A percentile compares a stretch with the other conserved stretches of the same genome.
Evolutionary conservation across 352 stramenopile genomes (phyloP).

Genomic region (Aphanomyces euteiches): DNA sequence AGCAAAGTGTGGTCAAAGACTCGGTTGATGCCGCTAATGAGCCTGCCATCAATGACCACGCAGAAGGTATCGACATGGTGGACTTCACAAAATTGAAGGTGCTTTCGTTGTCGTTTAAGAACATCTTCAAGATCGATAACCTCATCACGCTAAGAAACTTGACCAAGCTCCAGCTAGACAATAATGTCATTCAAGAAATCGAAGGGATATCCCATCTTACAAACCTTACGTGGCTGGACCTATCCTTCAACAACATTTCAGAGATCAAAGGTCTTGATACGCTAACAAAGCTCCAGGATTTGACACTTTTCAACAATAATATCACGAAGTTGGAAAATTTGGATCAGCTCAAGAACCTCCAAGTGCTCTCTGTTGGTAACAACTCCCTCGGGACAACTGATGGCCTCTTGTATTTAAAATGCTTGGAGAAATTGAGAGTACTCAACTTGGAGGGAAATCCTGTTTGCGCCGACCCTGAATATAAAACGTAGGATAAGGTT

Average conservation of each 20-base stretch:
- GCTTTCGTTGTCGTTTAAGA: conserved; percentile 89
- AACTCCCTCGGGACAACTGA: conserved; percentile 83
- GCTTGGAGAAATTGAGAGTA: conserved; percentile 82
- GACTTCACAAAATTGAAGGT: conserved; percentile 72
- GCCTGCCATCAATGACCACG: conserved; percentile 61
- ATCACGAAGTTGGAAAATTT: conserved; percentile 91
- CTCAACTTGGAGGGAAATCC: conserved; percentile 92
- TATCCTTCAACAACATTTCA: conserved; percentile 94
- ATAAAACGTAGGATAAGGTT: conserved; percentile 59
- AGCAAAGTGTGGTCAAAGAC: conserved; percentile 55
- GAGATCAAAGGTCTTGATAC: conserved; percentile 88
- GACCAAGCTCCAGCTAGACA: conserved; percentile 91
- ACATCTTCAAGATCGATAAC: conserved; percentile 93
- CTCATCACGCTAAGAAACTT: conserved; percentile 86
- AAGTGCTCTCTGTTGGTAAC: conserved; percentile 91
- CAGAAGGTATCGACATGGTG: conserved; percentile 39
- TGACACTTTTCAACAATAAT: conserved; percentile 92
- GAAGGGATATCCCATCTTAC: conserved; percentile 79
- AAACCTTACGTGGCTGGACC: conserved; percentile 90
- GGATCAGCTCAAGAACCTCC: conserved; percentile 81
- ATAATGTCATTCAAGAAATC: conserved; percentile 93
- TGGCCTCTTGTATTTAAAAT: conserved; percentile 69
- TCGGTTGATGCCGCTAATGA: conserved; percentile 56
- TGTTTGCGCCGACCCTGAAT: conserved; percentile 88
- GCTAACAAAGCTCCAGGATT: conserved; percentile 85